These are phyloP conservation scores for Sanghuangporus baumii DNA, from an alignment of 1,284 basidiomycete genomes.

Conservation along the genomic window DNA sequence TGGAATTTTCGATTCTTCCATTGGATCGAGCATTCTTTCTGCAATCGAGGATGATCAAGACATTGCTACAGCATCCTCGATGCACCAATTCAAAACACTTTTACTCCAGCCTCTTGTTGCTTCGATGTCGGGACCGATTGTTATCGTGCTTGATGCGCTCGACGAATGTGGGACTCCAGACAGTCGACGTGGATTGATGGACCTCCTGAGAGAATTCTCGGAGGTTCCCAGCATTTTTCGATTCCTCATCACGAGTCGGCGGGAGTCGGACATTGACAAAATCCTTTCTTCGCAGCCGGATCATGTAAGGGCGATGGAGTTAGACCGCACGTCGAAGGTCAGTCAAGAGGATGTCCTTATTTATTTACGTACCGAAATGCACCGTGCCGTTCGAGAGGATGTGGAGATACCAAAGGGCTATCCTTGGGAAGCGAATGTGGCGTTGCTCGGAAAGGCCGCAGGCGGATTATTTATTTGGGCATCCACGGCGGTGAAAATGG, in stretches of 20 bases:
- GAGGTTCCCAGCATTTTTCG: neutral
- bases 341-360: neutral
- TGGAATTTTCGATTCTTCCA: neutral
- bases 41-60: neutral
- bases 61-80: neutral
- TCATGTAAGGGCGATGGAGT: neutral
- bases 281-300: neutral
- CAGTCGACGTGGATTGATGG: neutral
- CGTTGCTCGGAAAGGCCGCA: neutral
- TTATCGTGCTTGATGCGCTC: constrained; percentile 4
- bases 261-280: neutral
- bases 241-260: neutral
- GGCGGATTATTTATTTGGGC: constrained; percentile 7
- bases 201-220: neutral
- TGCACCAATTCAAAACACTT: neutral
- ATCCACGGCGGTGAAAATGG: neutral
- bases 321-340: neutral
- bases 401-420: neutral
- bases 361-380: neutral
- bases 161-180: constrained; percentile 1
- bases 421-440: neutral
- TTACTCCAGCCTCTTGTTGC: neutral
- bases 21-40: neutral
- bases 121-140: neutral
- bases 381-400: neutral